These are phyloP conservation scores for Ascochyta clinopodiicola DNA, from an alignment of 2,329 filamentous ascomycete genomes.

Conservation along the genomic window DNA sequence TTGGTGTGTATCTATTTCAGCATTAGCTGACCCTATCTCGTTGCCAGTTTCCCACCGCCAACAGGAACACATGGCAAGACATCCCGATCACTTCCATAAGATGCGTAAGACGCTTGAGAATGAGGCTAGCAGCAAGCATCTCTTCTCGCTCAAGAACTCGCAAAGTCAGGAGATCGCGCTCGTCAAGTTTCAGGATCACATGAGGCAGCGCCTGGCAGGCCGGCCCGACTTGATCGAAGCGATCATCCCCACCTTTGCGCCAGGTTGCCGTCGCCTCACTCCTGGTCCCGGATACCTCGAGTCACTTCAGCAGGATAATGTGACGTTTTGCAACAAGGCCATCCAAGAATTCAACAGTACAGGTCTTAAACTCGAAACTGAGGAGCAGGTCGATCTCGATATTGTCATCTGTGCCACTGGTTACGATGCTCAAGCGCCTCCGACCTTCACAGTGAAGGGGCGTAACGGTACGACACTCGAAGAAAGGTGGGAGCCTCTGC, in stretches of 20 bases:
- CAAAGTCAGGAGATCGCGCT: neutral
- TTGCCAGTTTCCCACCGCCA: neutral
- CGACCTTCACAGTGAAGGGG: conserved; percentile 40
- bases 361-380: conserved; percentile 22
- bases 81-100: conserved; percentile 40
- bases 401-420: conserved; percentile 56
- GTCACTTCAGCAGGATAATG: conserved; percentile 52
- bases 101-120: conserved; percentile 26
- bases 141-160: neutral
- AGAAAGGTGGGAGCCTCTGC: too few relatives aligned
- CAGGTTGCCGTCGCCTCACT: conserved; percentile 58
- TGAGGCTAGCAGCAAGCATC: neutral
- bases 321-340: conserved; percentile 43
- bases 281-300: conserved; percentile 61
- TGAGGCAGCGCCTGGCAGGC: conserved; percentile 48
- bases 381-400: conserved; percentile 48
- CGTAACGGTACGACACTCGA: too few relatives aligned
- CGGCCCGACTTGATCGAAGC: conserved; percentile 51
- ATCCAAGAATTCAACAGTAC: conserved; percentile 7
- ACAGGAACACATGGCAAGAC: neutral
- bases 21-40: neutral
- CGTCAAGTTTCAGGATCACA: conserved; percentile 25
- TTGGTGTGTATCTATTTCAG: neutral
- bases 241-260: conserved; percentile 52
- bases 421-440: conserved; percentile 49